Evolutionary conservation across 306 rosid genomes (phyloP), one percentile per base, ranked within the genome.

Genomic region (Lathyrus aphaca): DNA sequence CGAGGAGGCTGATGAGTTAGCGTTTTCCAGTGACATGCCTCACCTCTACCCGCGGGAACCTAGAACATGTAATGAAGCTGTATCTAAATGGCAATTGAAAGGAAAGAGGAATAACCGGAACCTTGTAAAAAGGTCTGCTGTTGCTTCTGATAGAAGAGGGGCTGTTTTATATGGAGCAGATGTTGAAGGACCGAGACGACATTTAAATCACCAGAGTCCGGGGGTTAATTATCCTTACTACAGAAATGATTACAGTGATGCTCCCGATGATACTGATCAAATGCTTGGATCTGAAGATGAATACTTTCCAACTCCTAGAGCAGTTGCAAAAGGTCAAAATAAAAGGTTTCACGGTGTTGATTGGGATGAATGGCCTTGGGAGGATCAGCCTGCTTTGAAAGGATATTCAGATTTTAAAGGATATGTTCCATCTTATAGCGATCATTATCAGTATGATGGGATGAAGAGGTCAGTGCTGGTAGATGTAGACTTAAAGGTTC

Each of bases 21-120:
- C 77, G 74, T 76, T 78, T 81, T 90, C 95, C 23, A 80, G 89
- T 45, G 95, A 87, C 72, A 87, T 80, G 82, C 73, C 89, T 74
- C 97, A 84, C 71, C 85, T 74, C 48, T 89, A 86, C 81, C 75
- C 43, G 17, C 90, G 68, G 32, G 89, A 85, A 63, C 88, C 77
- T 68, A 72, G 79, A 63, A 72, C 82, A 73, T 59, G 86, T 44
- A 86, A 73, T 74, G 96, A 91, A 74, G 82, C 99, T 37, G 92
- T 95, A 68, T 91, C 99, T 71, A 91, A 95, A 82, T 95, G 99
- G 99, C 87, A 87, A 72, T 62, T 87, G 76, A 91, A 95, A 82
- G 97, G 97, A 68, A 95, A 95, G 79, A 84, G 97, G 87, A 95
- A 95, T 64, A 86, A 53, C 21, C 92, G 96, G 19, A 89, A 80